Evolutionary conservation across 768 basidiomycete genomes (phyloP).

Genomic region (Lentinula guzmanii): DNA sequence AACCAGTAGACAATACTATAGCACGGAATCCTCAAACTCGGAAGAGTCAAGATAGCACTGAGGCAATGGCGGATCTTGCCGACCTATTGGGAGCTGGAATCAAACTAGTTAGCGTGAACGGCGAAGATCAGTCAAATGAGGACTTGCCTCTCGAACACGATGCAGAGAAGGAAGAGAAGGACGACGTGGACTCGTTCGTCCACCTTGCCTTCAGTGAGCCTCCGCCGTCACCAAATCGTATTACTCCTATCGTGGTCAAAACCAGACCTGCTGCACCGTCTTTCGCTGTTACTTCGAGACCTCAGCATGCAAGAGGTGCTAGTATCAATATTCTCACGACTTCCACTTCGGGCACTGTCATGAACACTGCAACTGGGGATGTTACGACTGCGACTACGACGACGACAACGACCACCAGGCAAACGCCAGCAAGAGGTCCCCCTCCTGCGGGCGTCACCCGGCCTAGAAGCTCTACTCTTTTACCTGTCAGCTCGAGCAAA

Average conservation of each 20-base stretch:
- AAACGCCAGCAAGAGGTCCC: background rate
- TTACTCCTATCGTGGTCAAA: conserved; percentile 56
- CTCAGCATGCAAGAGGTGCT: conserved; percentile 29
- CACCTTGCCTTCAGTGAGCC: background rate
- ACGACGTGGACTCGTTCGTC: conserved; percentile 14
- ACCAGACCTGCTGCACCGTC: conserved; percentile 47
- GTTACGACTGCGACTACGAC: conserved; percentile 2
- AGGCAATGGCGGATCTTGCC: conserved; percentile 33
- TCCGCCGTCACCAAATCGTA: conserved; percentile 9
- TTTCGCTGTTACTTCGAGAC: conserved; percentile 60
- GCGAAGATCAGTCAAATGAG: conserved; percentile 22
- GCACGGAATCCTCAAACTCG: background rate
- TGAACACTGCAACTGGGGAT: background rate
- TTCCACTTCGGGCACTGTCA: background rate
- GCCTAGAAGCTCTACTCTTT: background rate
- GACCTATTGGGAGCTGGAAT: conserved; percentile 36
- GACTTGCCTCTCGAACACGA: background rate
- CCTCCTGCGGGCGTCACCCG: background rate
- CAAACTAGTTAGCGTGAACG: conserved; percentile 32
- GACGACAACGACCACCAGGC: conserved; percentile 1
- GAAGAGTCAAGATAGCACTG: conserved; percentile 2
- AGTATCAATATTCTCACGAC: background rate
- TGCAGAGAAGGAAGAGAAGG: conserved; percentile 19
- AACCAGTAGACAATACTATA: background rate
- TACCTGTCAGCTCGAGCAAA: background rate